These are phyloP conservation scores for Tolypocladium tropicale DNA, from an alignment of 2,329 filamentous ascomycete genomes.

Conservation along the genomic window DNA sequence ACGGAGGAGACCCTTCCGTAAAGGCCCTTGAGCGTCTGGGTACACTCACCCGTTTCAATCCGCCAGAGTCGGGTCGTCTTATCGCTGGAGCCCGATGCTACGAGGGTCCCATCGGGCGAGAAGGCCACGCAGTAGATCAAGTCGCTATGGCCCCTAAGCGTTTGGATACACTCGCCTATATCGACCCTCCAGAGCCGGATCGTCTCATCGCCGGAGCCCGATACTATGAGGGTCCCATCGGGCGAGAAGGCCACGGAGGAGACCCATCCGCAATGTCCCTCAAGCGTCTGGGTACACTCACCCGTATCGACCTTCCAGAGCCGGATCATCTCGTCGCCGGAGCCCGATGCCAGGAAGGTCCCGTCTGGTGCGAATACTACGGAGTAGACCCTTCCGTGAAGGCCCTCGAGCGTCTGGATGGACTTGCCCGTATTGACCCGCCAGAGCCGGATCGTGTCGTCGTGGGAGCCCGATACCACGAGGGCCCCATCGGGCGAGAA, in stretches of 20 bases:
- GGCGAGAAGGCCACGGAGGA: background rate
- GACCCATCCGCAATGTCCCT: background rate
- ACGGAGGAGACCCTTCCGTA: background rate
- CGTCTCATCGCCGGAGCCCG: background rate
- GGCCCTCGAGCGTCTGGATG: background rate
- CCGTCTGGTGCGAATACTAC: slow-evolving; percentile 1
- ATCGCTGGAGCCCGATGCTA: background rate
- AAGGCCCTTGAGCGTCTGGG: background rate
- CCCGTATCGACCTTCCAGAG: slow-evolving; percentile 4
- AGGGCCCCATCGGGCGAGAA: background rate
- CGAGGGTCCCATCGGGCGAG: background rate
- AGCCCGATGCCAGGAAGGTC: slow-evolving; percentile 2
- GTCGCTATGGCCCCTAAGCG: background rate
- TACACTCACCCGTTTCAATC: background rate
- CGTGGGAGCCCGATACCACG: background rate
- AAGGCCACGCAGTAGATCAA: background rate
- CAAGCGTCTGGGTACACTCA: background rate
- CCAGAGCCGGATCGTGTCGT: background rate
- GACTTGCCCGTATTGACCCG: background rate
- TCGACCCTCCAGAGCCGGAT: background rate
- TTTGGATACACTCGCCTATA: background rate
- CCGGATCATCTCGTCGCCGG: background rate
- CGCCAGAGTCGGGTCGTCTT: background rate
- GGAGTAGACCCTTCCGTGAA: background rate
- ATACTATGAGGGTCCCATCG: background rate